Percentiles rank a stretch among this genome's conserved stretches.
These are phyloP conservation scores for Hirschioporus abietinus DNA, from an alignment of 768 basidiomycete species.

Conservation along the genomic window DNA sequence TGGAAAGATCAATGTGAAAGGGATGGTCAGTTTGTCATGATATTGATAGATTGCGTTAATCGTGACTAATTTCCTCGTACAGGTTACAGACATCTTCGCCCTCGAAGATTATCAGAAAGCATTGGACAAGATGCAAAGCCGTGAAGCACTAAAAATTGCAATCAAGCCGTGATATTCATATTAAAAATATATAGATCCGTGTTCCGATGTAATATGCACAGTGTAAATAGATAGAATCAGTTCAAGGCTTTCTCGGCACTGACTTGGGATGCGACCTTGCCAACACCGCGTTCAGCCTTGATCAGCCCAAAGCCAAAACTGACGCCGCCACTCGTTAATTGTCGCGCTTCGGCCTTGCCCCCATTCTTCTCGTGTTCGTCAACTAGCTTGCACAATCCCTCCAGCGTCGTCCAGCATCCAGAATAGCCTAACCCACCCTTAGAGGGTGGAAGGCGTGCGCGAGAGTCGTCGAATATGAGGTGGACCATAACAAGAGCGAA, in stretches of 20 bases:
- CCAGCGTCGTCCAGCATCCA: conserved; percentile 52
- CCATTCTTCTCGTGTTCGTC: conserved; percentile 39
- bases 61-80: conserved; percentile 5
- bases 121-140: conserved; percentile 59
- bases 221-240: background rate
- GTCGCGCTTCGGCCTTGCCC: conserved; percentile 32
- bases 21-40: conserved; percentile 48
- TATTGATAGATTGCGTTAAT: background rate
- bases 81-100: conserved; percentile 54
- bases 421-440: conserved; percentile 62
- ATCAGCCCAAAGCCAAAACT: conserved; percentile 31
- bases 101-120: conserved; percentile 59
- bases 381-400: conserved; percentile 53
- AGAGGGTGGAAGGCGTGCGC: conserved; percentile 46
- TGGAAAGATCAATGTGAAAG: conserved; percentile 75
- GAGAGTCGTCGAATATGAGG: conserved; percentile 61
- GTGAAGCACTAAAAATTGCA: conserved; percentile 50
- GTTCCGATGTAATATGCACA: background rate
- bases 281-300: conserved; percentile 24
- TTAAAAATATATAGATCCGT: background rate
- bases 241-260: background rate
- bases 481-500: conserved; percentile 50
- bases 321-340: conserved; percentile 37
- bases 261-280: conserved; percentile 14
- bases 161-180: conserved; percentile 42